Evolutionary conservation across 2,329 filamentous ascomycete genomes (phyloP).

Genomic region (Colletotrichum theobromicola): DNA sequence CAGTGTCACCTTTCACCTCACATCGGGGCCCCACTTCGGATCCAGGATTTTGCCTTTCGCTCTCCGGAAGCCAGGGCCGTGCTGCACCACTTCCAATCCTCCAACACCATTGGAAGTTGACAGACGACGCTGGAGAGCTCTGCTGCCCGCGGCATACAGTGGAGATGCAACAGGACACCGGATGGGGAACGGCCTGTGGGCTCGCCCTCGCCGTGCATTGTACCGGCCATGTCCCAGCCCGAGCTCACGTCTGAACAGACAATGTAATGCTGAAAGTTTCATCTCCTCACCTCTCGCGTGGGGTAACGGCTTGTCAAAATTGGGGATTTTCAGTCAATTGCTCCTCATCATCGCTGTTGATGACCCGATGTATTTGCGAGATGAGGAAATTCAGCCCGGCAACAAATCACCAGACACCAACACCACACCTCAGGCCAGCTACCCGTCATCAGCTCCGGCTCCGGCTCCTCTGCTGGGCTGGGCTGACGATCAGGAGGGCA

Average conservation of each 20-base stretch:
- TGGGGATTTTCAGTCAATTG: background rate
- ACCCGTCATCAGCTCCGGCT: background rate
- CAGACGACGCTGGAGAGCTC: background rate
- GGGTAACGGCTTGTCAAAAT: constrained; percentile 1
- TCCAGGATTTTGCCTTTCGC: constrained; percentile 10
- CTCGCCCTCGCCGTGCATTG: background rate
- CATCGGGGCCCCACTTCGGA: constrained; percentile 3
- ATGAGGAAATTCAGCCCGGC: background rate
- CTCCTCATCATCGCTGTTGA: background rate
- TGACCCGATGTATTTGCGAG: background rate
- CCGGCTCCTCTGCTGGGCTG: background rate
- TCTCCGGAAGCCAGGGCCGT: constrained; percentile 3
- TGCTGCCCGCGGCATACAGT: background rate
- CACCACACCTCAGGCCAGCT: background rate
- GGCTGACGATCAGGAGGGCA: background rate
- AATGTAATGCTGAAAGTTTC: constrained; percentile 1
- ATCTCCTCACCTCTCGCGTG: background rate
- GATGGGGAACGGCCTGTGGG: background rate
- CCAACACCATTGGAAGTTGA: background rate
- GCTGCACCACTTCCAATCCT: background rate
- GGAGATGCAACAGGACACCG: background rate
- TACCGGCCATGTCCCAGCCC: background rate
- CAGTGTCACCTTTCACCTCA: constrained; percentile 2
- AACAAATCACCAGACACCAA: background rate
- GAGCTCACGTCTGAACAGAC: constrained; percentile 11